Evolutionary conservation across 345 rosid genomes (phyloP), one percentile per base, ranked within the genome.

Genomic region (Populus nigra): DNA sequence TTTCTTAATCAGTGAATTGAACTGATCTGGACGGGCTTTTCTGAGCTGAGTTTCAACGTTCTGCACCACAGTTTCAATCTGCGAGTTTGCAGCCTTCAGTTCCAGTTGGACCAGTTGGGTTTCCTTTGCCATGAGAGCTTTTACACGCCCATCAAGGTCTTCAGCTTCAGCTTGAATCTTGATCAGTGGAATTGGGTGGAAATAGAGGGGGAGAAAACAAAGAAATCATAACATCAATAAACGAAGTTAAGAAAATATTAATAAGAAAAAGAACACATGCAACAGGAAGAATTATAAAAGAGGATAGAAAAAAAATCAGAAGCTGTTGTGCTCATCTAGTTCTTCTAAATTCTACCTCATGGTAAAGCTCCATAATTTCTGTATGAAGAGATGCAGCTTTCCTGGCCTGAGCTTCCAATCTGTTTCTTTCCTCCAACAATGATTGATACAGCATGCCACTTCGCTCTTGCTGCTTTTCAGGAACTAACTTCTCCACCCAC

Each of bases 111-210:
- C 84, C 76, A 65, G 87, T 62, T 80, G 89, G 63, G 84, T 86
- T 86, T 91, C 96, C 84, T 86, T 90, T 76, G 75, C 89, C 85
- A 74, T 78, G 78, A 93, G 90, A 80, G 83, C 88, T 77, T 43
- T 80, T 85, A 78, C 89, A 7, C 89, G 94, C 73, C 72, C 81
- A 65, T 86, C 92, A 38, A 95, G 91, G 83, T 90, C 94, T 75
- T 84, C 80, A 31, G 94, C 91, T 86, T 91, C 98, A 62, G 76
- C 75, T 65, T 85, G 85, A 85, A 95, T 87, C 99, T 95, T 81
- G 83, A 86, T 76, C 20, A 68, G 49, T n/a, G 36, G 71, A 74
- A 53, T 68, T 25, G 62, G 59, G 36, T 76, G 53, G 63, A 57
- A 45, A 73, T 67, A 39, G 57, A 65, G 20, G 35, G 25, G 36